These are phyloP conservation scores for Poteriospumella lacustris DNA, from an alignment of 108 stramenopile genomes.

Conservation along the genomic window DNA sequence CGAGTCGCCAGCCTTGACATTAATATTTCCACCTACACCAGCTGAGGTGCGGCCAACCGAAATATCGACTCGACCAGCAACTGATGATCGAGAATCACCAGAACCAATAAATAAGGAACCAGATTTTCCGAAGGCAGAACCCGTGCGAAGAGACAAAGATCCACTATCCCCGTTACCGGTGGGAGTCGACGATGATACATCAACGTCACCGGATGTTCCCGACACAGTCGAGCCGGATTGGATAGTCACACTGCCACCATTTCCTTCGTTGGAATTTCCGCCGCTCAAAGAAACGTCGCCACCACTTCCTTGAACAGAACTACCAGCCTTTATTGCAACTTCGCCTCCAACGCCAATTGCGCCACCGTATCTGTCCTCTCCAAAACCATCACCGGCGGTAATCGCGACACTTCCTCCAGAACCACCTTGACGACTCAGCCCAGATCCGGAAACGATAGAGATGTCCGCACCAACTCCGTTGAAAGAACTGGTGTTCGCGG, in stretches of 20 bases:
- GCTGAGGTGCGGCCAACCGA: background rate
- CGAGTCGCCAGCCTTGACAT: background rate
- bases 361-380: slow-evolving; percentile 43
- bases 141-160: background rate
- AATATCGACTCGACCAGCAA: slow-evolving; percentile 3
- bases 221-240: background rate
- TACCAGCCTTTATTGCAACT: slow-evolving; percentile 39
- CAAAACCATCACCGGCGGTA: slow-evolving; percentile 41
- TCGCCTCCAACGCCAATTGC: slow-evolving; percentile 46
- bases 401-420: slow-evolving; percentile 40
- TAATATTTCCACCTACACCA: background rate
- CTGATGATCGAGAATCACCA: background rate
- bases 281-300: slow-evolving; percentile 30
- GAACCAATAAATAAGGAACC: background rate
- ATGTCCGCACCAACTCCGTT: slow-evolving; percentile 41
- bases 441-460: slow-evolving; percentile 41
- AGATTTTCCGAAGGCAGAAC: background rate
- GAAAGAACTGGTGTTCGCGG: slow-evolving; percentile 30
- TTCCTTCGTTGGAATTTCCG: slow-evolving; percentile 26
- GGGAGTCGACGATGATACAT: background rate
- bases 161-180: background rate
- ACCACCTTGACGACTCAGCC: slow-evolving; percentile 46
- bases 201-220: background rate
- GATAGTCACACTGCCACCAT: slow-evolving; percentile 33
- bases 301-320: slow-evolving; percentile 37